These are phyloP conservation scores for Globisporangium polare DNA, from an alignment of 352 stramenopile species.

Conservation along the genomic window DNA sequence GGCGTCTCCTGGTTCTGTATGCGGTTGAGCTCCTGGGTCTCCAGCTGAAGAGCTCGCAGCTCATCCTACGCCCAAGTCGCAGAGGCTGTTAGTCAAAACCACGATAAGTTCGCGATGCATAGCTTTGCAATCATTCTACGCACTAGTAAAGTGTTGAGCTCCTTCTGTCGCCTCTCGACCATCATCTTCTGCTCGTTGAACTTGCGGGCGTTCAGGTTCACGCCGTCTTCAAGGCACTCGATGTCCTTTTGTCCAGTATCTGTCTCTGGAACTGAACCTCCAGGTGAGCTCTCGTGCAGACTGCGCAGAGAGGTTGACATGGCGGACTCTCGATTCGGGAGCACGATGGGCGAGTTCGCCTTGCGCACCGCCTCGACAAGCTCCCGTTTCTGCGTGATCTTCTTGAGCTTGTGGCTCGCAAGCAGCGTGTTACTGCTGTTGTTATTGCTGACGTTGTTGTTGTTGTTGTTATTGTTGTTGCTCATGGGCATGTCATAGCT, in stretches of 20 bases:
- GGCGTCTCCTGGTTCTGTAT: conserved; percentile 80
- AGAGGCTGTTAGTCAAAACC: neutral
- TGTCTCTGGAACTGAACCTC: conserved; percentile 24
- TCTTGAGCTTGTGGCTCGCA: conserved; percentile 44
- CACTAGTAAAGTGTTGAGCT: conserved; percentile 60
- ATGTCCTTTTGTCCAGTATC: conserved; percentile 55
- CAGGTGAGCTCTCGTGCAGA: conserved; percentile 19
- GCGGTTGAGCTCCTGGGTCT: conserved; percentile 60
- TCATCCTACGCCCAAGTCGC: conserved; percentile 40
- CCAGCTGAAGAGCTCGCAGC: conserved; percentile 57
- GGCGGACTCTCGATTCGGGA: conserved; percentile 39
- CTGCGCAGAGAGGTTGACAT: conserved; percentile 24
- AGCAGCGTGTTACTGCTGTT: conserved; percentile 21
- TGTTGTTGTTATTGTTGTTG: conserved; percentile 25
- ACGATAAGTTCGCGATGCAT: neutral
- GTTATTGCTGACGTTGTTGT: conserved; percentile 10
- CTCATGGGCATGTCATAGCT: conserved; percentile 23
- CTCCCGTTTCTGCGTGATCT: conserved; percentile 75
- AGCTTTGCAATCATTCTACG: neutral
- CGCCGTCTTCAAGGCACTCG: conserved; percentile 62
- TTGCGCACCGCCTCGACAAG: conserved; percentile 75
- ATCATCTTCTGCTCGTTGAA: conserved; percentile 80
- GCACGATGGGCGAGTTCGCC: conserved; percentile 58
- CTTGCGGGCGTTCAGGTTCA: conserved; percentile 66
- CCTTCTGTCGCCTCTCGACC: conserved; percentile 54